These are phyloP conservation scores for Microsporum audouinii DNA, from an alignment of 2,329 filamentous ascomycete genomes.

Conservation along the genomic window DNA sequence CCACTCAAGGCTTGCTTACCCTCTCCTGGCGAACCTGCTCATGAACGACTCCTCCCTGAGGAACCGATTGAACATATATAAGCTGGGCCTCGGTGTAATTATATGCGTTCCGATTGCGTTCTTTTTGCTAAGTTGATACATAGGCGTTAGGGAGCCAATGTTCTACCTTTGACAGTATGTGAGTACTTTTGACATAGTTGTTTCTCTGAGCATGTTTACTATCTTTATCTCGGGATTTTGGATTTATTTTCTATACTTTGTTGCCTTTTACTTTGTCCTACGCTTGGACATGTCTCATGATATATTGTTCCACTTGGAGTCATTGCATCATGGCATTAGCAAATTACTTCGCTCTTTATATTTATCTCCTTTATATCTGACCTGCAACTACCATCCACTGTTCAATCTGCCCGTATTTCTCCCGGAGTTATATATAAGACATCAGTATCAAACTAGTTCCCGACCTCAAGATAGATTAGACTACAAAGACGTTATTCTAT, in stretches of 20 bases:
- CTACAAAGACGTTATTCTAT: no score
- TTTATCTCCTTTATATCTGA: neutral
- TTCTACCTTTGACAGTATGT: neutral
- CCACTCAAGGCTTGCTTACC: conserved; percentile 59
- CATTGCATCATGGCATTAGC: neutral
- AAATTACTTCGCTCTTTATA: neutral
- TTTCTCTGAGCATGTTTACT: neutral
- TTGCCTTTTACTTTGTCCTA: neutral
- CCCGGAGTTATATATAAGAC: no score
- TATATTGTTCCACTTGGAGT: neutral
- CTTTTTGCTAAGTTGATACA: neutral
- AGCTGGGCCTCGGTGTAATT: neutral
- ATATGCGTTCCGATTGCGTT: neutral
- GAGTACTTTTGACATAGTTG: neutral
- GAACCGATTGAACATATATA: conserved; percentile 66
- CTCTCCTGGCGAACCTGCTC: conserved; percentile 22
- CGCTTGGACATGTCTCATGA: neutral
- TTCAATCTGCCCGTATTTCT: neutral
- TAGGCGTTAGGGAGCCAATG: neutral
- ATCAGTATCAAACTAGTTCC: no score
- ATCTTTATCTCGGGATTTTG: neutral
- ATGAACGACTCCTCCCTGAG: conserved; percentile 54
- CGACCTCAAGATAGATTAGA: no score
- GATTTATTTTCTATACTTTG: neutral
- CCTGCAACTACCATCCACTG: neutral